phyloP scores from a whole-genome alignment of 2,329 filamentous ascomycete genomes.

The Penicillium sp. region DNA sequence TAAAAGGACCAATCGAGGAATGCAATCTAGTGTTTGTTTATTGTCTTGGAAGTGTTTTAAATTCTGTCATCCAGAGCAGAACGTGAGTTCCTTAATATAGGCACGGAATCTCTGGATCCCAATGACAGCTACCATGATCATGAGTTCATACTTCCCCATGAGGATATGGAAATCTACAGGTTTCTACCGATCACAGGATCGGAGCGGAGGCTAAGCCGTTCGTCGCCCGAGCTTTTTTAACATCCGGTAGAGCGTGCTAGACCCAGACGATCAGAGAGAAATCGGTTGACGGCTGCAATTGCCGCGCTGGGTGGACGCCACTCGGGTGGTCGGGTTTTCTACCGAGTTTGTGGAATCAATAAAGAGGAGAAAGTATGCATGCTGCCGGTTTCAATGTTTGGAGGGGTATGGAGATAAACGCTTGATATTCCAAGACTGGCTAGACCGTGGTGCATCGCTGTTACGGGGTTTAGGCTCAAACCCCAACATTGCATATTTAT shows the following conservation, averaged over 20 bases:
- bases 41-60: neutral
- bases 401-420: neutral
- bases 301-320: conserved; percentile 5
- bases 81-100: neutral
- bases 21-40: neutral
- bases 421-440: neutral
- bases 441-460: neutral
- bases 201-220: conserved; percentile 9
- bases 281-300: neutral
- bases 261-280: neutral
- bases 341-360: neutral
- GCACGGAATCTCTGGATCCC: neutral
- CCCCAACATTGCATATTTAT: neutral
- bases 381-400: neutral
- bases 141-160: neutral
- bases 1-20: neutral
- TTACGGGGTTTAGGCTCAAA: neutral
- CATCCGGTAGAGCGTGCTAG: neutral
- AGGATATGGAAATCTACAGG: neutral
- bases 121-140: neutral
- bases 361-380: neutral
- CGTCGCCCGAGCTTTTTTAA: neutral
- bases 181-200: conserved; percentile 18
- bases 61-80: neutral
- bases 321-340: neutral